Conservation (phyloP, 768 basidiomycete species). For the Cystobasidium onofrii region DNA sequence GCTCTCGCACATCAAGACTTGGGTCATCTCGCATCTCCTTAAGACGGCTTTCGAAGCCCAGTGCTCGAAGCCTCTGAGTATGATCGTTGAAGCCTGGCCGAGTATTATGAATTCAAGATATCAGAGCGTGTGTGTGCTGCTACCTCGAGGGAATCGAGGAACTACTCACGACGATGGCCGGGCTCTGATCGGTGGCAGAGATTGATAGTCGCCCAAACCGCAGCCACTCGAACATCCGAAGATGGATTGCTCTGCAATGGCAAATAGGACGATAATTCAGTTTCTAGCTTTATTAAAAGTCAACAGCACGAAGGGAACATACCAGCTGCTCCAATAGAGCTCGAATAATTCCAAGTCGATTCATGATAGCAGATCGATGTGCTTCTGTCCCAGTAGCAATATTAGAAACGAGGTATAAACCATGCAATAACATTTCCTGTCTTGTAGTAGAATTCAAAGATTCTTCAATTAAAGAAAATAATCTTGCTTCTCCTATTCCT, state of each 20-base stretch:
- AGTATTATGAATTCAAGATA: not conserved
- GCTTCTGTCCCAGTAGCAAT: conserved; percentile 35
- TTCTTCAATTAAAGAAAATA: conserved; percentile 29
- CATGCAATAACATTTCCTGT: conserved; percentile 31
- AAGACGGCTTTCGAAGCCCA: conserved; percentile 38
- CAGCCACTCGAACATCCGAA: conserved; percentile 33
- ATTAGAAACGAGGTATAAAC: conserved; percentile 38
- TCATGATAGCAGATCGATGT: conserved; percentile 36
- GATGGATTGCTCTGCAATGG: conserved; percentile 26
- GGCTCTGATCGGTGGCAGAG: conserved; percentile 32
- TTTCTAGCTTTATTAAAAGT: not conserved
- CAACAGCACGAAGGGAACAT: not conserved
- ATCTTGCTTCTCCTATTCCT: conserved; percentile 29
- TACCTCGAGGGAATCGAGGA: no score
- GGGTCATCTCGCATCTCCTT: conserved; percentile 36
- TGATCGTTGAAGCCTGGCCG: conserved; percentile 22
- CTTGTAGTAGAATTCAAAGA: not conserved
- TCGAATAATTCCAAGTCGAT: conserved; percentile 26
- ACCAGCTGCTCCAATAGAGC: conserved; percentile 37
- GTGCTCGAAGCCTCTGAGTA: conserved; percentile 32
- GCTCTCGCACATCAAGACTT: conserved; percentile 39
- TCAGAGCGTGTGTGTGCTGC: no score
- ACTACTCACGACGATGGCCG: not conserved
- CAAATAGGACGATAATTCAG: not conserved
- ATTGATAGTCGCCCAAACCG: conserved; percentile 39